Evolutionary conservation across 495 filamentous ascomycete genomes (phyloP), one percentile per base, ranked within the genome.

Genomic region (Oleoguttula mirabilis): DNA sequence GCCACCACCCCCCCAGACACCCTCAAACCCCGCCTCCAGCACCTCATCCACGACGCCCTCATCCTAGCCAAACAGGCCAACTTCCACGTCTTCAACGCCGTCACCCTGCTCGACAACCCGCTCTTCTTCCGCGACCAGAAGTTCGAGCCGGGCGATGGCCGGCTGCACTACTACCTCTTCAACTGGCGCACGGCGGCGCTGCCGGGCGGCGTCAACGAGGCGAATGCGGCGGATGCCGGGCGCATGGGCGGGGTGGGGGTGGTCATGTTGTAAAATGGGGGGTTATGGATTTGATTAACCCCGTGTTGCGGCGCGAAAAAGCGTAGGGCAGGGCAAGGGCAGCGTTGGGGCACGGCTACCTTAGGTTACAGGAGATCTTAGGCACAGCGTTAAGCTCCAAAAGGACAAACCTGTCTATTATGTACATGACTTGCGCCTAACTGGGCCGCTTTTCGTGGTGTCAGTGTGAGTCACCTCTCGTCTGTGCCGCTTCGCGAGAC

Each of bases 41-140:
- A 61, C 8, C 66, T 98, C 53, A 74, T 94, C 34, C 77, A 79
- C 28, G 88, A 96, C 60, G 82, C 84, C 6, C 64, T 98, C 21
- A 81, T 95, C 52, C 66, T 90, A 21, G 88, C 90, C 33, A 94
- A 93, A 64, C 71, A 71, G 68, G 69, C 71, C 50, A 76, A 80
- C 30, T 95, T 95, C 58, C 90, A 98, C 59, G 90, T 98, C 30
- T 93, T 95, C 69, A 98, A 98, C 50, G 88, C 84, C 0, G 72
- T 98, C 15, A 94, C 90, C 0, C 68, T 93, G 22, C 74, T 93
- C 53, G 90, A 98, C 57, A 98, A 96, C 63, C 76, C 78, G 4
- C 69, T 96, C 14, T 98, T 98, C 72, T 70, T 98, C 10, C 77
- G 84, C 52, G 68, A 93, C 39, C 82, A 94, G 54, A 94, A 88